phyloP scores from a whole-genome alignment of 1,284 basidiomycete genomes.

The Inonotus obliquus region DNA sequence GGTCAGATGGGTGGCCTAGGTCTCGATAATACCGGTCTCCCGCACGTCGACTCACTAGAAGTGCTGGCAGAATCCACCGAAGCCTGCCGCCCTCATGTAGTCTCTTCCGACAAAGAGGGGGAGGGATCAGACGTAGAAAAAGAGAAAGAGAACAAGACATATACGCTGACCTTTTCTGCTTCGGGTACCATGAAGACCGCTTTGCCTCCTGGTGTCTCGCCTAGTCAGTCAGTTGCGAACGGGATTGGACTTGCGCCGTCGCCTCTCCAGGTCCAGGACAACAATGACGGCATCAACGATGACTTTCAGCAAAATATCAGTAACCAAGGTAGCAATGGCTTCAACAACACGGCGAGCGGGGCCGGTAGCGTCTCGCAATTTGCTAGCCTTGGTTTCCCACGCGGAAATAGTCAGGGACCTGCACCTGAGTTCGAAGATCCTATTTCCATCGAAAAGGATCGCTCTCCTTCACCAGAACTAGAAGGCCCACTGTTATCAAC shows the following conservation, averaged over 20 bases:
- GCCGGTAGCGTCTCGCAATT: neutral
- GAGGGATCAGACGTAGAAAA: neutral
- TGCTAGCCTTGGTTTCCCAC: neutral
- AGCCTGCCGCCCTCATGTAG: neutral
- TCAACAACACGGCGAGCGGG: neutral
- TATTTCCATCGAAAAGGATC: neutral
- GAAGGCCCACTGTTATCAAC: too few relatives aligned
- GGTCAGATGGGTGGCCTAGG: neutral
- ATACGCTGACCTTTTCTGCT: constrained; percentile 10
- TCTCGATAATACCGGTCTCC: neutral
- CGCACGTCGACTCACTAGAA: neutral
- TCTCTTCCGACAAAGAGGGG: neutral
- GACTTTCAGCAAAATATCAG: neutral
- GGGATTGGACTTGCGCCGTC: neutral
- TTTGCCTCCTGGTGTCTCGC: constrained; percentile 6
- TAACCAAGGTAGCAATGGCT: neutral
- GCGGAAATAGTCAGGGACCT: neutral
- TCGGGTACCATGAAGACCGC: constrained; percentile 11
- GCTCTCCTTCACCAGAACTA: too few relatives aligned
- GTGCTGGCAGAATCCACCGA: constrained; percentile 3
- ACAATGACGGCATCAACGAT: neutral
- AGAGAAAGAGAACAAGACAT: neutral
- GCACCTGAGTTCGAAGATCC: neutral
- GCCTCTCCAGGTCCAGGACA: neutral
- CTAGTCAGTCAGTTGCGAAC: neutral